Conservation (phyloP, 371 early-diverging fungal genomes). For the Mortierella sp. region DNA sequence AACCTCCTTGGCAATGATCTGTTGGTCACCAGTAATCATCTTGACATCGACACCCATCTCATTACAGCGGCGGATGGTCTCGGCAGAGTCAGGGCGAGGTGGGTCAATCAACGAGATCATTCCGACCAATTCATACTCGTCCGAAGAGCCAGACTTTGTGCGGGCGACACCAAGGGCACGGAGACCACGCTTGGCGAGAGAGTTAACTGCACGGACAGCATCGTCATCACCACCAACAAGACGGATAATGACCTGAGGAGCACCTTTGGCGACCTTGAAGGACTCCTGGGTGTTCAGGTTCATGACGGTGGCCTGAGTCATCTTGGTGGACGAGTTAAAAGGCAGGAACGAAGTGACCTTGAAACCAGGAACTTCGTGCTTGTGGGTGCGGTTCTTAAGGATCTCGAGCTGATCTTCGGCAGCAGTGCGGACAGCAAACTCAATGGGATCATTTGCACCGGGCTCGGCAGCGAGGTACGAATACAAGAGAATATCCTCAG, state of each 20-base stretch:
- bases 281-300: slow-evolving; percentile 71
- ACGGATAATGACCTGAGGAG: slow-evolving; percentile 91
- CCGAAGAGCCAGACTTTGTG: slow-evolving; percentile 71
- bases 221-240: slow-evolving; percentile 84
- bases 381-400: slow-evolving; percentile 66
- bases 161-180: slow-evolving; percentile 92
- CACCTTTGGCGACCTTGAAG: slow-evolving; percentile 93
- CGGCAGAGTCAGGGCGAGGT: slow-evolving; percentile 74
- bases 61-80: slow-evolving; percentile 71
- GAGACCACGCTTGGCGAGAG: slow-evolving; percentile 87
- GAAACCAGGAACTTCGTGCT: slow-evolving; percentile 84
- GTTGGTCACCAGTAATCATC: slow-evolving; percentile 94
- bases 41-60: slow-evolving; percentile 84
- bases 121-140: slow-evolving; percentile 75
- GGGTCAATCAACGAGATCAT: slow-evolving; percentile 91
- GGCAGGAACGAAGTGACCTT: slow-evolving; percentile 87
- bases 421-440: slow-evolving; percentile 86
- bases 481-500: slow-evolving; percentile 83
- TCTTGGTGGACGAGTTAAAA: slow-evolving; percentile 92
- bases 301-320: slow-evolving; percentile 88
- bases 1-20: slow-evolving; percentile 90
- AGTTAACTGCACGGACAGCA: slow-evolving; percentile 80
- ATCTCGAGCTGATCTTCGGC: slow-evolving; percentile 80
- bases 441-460: slow-evolving; percentile 93
- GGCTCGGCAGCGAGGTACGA: slow-evolving; percentile 91